These are phyloP conservation scores for Vitis hybrid DNA, from an alignment of 177 flowering plant genomes.

Conservation along the genomic window DNA sequence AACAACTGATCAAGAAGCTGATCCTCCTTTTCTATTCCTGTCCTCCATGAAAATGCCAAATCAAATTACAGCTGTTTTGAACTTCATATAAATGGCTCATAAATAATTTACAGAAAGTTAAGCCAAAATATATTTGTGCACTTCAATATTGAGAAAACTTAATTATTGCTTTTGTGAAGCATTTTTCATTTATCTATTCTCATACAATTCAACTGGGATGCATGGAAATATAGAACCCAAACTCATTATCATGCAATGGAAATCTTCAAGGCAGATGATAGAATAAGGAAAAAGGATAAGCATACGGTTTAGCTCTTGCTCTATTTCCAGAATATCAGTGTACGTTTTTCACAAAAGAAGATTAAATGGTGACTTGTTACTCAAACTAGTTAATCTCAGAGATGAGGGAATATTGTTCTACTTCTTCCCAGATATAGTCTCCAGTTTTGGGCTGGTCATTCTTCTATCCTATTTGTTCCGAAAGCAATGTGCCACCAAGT, in stretches of 20 bases:
- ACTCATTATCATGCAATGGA: background rate
- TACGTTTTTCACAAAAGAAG: too few relatives aligned
- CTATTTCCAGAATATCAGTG: too few relatives aligned
- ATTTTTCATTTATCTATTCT: background rate
- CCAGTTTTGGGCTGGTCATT: too few relatives aligned
- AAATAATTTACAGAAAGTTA: too few relatives aligned
- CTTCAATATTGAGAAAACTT: background rate
- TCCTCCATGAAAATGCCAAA: background rate
- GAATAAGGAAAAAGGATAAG: too few relatives aligned
- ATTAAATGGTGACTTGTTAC: too few relatives aligned
- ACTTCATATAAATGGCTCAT: background rate
- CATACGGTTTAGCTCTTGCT: too few relatives aligned
- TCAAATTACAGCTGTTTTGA: background rate
- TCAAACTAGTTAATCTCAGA: too few relatives aligned
- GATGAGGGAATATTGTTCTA: too few relatives aligned
- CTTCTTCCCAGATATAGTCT: too few relatives aligned
- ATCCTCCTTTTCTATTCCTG: conserved; percentile 88
- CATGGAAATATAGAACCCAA: background rate
- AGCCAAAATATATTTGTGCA: background rate
- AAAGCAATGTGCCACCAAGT: too few relatives aligned
- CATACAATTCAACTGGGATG: background rate
- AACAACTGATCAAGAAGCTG: conserved; percentile 64
- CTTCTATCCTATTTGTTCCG: too few relatives aligned
- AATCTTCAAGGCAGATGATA: background rate
- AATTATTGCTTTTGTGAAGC: background rate